phyloP scores from a whole-genome alignment of 108 stramenopile genomes.

The Fistulifera solaris region DNA sequence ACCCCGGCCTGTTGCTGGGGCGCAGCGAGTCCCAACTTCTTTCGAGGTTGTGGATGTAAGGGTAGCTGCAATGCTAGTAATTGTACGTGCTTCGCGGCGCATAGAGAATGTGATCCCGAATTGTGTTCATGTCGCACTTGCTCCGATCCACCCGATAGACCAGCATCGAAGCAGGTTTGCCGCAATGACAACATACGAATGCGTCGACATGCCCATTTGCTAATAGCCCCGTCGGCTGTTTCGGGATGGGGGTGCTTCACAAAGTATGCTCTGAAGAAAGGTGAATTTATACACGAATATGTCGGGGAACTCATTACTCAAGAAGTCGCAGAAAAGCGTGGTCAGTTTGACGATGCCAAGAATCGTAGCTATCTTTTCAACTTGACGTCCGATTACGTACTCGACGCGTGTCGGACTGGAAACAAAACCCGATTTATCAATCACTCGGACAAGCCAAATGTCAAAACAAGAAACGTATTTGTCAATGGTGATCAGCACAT shows the following conservation, averaged over 20 bases:
- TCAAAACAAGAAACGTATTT: slow-evolving; percentile 38
- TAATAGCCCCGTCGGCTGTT: slow-evolving; percentile 49
- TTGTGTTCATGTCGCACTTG: slow-evolving; percentile 65
- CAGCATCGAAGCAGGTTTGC: slow-evolving; percentile 26
- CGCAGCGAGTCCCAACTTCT: slow-evolving; percentile 44
- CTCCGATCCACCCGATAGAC: slow-evolving; percentile 40
- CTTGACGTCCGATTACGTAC: slow-evolving; percentile 45
- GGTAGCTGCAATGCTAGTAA: slow-evolving; percentile 39
- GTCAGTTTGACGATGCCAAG: slow-evolving; percentile 60
- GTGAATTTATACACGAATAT: slow-evolving; percentile 79
- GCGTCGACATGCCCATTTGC: slow-evolving; percentile 50
- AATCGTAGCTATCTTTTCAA: slow-evolving; percentile 79
- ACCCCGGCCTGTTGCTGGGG: slow-evolving; percentile 67
- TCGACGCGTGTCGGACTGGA: slow-evolving; percentile 55
- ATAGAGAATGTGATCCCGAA: slow-evolving; percentile 86
- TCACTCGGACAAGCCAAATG: slow-evolving; percentile 65
- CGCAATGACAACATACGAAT: slow-evolving; percentile 62
- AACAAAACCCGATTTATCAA: slow-evolving; percentile 29
- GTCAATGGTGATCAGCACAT: slow-evolving; percentile 75
- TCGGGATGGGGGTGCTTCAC: slow-evolving; percentile 80
- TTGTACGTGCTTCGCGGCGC: slow-evolving; percentile 67
- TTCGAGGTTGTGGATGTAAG: slow-evolving; percentile 58
- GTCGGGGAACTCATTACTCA: slow-evolving; percentile 74
- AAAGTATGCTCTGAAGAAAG: slow-evolving; percentile 50
- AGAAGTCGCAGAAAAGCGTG: slow-evolving; percentile 80